Evolutionary conservation across 345 rosid species (phyloP), one percentile per base, ranked within the genome.

Genomic region (Ceriops tagal): DNA sequence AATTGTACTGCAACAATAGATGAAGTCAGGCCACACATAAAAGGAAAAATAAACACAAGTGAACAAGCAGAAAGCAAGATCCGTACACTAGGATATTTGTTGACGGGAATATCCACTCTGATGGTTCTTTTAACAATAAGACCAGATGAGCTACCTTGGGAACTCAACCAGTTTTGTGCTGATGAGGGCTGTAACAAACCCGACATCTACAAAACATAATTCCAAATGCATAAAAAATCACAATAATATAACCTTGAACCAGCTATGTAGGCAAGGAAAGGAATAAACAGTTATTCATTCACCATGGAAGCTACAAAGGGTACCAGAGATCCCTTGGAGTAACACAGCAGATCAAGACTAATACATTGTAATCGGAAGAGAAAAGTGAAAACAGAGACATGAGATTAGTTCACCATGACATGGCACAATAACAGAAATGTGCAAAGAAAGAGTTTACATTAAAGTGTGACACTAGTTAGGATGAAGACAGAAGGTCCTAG

Each of bases 91-190:
- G 98, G 99, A 77, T 77, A 96, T 4, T 71, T 79, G 35, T 90
- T 92, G 1, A 90, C 89, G 22, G 99, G 99, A 83, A 96, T 92
- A 87, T 96, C 99, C 73, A 92, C 83, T 75, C 99, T 89, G 70
- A 96, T 76, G 49, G 90, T 85, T 78, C 83, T 87, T 85, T 92
- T 96, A 61, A 85, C 99, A 62, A 90, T 85, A 74, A 91, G 90
- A 70, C 97, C 91, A 3, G 99, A 92, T 61, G 96, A 83, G 82
- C 88, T 82, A 75, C 87, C 83, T 52, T 84, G 97, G 66, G 96
- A 79, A 77, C 80, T 81, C 35, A 83, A 81, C 99, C 99, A 92
- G 73, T 84, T 91, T 65, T 87, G 92, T 57, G 92, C 79, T 5
- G 89, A 79, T 21, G 97, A 80, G 32, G 88, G 77, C 67, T 78